These are phyloP conservation scores for Combretum micranthum DNA, from an alignment of 345 rosid species.

Conservation along the genomic window DNA sequence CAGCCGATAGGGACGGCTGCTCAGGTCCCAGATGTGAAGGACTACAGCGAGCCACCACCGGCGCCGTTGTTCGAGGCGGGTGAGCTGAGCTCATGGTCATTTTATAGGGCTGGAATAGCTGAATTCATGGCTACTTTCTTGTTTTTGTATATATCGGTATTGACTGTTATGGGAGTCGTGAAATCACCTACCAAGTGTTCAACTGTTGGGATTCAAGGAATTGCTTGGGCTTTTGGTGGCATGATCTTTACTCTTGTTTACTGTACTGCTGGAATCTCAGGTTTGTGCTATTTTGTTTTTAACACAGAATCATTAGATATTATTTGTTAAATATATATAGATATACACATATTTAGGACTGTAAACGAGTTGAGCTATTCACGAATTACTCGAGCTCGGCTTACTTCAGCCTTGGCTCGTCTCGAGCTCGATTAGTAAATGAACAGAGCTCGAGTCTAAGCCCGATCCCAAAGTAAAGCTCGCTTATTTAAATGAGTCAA, in stretches of 20 bases:
- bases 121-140: slow-evolving; percentile 23
- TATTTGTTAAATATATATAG: background rate
- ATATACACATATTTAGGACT: no score
- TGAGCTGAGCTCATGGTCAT: slow-evolving; percentile 21
- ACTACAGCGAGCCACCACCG: slow-evolving; percentile 24
- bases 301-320: background rate
- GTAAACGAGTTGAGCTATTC: no score
- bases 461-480: no score
- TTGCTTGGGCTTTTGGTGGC: slow-evolving; percentile 31
- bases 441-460: no score
- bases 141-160: slow-evolving; percentile 14
- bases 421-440: no score
- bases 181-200: slow-evolving; percentile 17
- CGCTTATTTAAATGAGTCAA: no score
- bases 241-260: slow-evolving; percentile 28
- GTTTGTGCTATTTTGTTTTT: background rate
- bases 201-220: slow-evolving; percentile 25
- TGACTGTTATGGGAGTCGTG: slow-evolving; percentile 27
- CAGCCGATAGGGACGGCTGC: slow-evolving; percentile 29
- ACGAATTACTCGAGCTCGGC: no score
- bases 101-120: slow-evolving; percentile 23
- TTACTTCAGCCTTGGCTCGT: no score
- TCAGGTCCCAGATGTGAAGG: slow-evolving; percentile 18
- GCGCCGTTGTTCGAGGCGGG: slow-evolving; percentile 20
- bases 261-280: slow-evolving; percentile 28